phyloP scores from a whole-genome alignment of 1,139 yeast genomes.

The Waltiozyma sp. region DNA sequence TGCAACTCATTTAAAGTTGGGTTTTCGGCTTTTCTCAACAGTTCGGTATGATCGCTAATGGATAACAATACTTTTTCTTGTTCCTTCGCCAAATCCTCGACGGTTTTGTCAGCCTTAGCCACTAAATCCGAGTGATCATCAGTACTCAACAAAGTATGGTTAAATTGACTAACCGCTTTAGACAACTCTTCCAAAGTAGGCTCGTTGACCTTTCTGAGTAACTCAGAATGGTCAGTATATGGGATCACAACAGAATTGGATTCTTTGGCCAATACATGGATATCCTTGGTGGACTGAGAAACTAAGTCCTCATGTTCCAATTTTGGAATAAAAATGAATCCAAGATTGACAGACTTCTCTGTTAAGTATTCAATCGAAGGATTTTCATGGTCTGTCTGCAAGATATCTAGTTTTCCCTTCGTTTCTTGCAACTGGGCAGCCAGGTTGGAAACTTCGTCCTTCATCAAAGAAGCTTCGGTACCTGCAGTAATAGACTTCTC shows the following conservation, averaged over 20 bases:
- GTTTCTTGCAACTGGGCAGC: conserved; percentile 18
- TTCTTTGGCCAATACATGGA: conserved; percentile 18
- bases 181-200: conserved; percentile 22
- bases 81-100: conserved; percentile 15
- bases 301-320: conserved; percentile 16
- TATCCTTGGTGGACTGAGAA: conserved; percentile 20
- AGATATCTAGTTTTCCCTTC: conserved; percentile 5
- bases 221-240: conserved; percentile 16
- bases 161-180: conserved; percentile 17
- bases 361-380: conserved; percentile 19
- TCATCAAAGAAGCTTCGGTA: conserved; percentile 5
- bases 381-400: conserved; percentile 10
- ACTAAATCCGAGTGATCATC: conserved; percentile 19
- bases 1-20: conserved; percentile 29
- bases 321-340: conserved; percentile 23
- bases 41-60: conserved; percentile 20
- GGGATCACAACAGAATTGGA: conserved; percentile 20
- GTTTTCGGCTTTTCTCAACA: conserved; percentile 20
- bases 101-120: conserved; percentile 22
- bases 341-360: conserved; percentile 20
- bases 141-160: conserved; percentile 19
- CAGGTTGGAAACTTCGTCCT: conserved; percentile 1
- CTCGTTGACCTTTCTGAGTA: conserved; percentile 14
- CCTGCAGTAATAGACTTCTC: conserved; percentile 18
- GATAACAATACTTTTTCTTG: conserved; percentile 22